Evolutionary conservation across 2,329 filamentous ascomycete species (phyloP), one percentile per base, ranked within the genome.

Genomic region (Aspergillus aculeatinus): DNA sequence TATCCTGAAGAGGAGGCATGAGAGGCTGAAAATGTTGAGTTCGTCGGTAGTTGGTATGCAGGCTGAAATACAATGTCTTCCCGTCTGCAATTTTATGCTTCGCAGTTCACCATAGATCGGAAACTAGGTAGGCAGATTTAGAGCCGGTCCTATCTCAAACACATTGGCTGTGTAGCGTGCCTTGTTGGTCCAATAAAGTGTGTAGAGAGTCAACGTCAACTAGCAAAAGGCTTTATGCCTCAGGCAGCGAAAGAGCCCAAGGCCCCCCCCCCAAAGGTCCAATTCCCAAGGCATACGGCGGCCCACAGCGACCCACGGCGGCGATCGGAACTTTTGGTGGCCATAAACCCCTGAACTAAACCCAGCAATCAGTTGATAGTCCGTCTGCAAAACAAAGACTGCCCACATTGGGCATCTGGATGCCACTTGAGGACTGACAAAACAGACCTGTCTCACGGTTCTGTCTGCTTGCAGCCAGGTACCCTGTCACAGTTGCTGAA

Each of bases 291-390:
- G 39, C 16, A 19, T 63, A 63, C 60, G 62, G 64, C 61, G 66
- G 64, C 58, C 69, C 65, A 60, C 61, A 68, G 62, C 58, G 68
- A 68, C 68, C 69, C 67, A 65, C 65, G 60, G 57, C 51, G 56
- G 55, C 51, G 62, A 61, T 55, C 33, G 33, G 61, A 58, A 44
- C 50, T 57, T 53, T 44, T 54, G 51, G 50, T 58, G 57, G 27
- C 51, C 57, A 29, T 33, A 27, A 67, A 67, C 69, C 67, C 69
- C 69, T 72, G 68, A 71, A 63, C 66, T 51, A 44, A 57, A 47
- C 50, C 10, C 27, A 12, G 27, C 53, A 48, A 19, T 19, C 16
- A 44, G 1, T 44, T 44, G 39, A 44, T 44, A n/a, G 16, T n/a
- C 27, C 39, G 39, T 5, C 39, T 44, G 39, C 39, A 44, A 44